A percentile compares a stretch with the other conserved stretches of the same genome.
Evolutionary conservation across 108 stramenopile species (phyloP).

Genomic region (Ochromonas danica): DNA sequence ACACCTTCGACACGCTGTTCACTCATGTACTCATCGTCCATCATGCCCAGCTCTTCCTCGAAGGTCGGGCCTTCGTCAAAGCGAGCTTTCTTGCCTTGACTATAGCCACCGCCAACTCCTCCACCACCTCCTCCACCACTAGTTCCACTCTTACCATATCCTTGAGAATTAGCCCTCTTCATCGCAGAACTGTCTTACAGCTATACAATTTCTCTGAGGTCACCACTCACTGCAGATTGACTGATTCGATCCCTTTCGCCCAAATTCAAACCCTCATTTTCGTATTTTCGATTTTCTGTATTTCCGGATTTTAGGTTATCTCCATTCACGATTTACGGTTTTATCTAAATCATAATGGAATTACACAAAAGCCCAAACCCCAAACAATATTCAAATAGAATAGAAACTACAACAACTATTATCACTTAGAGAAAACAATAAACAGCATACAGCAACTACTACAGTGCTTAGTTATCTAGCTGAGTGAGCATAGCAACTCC

Average conservation of each 20-base stretch:
- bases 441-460: too few species aligned
- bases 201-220: not conserved
- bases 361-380: too few species aligned
- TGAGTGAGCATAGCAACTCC: constrained; percentile 70
- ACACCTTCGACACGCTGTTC: constrained; percentile 1
- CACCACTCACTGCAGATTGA: not conserved
- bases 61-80: not conserved
- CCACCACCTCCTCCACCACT: not conserved
- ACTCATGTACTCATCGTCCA: not conserved
- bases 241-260: not conserved
- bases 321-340: not conserved
- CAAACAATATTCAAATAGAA: too few species aligned
- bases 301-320: not conserved
- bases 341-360: too few species aligned
- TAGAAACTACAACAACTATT: too few species aligned
- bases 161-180: not conserved
- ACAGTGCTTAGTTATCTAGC: constrained; percentile 58
- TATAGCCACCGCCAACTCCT: not conserved
- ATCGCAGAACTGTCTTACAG: not conserved
- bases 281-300: not conserved
- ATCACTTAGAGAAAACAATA: too few species aligned
- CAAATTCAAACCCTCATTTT: not conserved
- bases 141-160: not conserved
- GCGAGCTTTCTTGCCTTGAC: not conserved
- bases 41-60: not conserved